phyloP scores from a whole-genome alignment of 768 basidiomycete genomes.

The Gloeostereum incarnatum region DNA sequence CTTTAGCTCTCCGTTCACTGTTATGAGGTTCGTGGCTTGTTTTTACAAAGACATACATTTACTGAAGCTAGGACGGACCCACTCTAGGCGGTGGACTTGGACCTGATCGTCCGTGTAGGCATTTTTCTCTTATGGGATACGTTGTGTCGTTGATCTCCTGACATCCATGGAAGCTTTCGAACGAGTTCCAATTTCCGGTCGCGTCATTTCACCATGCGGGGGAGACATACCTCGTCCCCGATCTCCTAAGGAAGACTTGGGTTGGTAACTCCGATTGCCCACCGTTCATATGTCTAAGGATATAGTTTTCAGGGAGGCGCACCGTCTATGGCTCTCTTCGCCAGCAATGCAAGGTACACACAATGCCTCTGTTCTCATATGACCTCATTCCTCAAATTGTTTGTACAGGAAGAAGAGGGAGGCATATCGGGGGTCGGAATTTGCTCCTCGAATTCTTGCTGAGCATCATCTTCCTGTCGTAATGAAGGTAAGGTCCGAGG shows the following conservation, averaged over 20 bases:
- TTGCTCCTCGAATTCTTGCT: slow-evolving; percentile 61
- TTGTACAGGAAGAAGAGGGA: slow-evolving; percentile 58
- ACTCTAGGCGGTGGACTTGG: no score
- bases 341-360: slow-evolving; percentile 32
- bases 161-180: no score
- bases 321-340: slow-evolving; percentile 71
- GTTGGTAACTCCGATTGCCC: slow-evolving; percentile 19
- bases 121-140: no score
- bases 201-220: slow-evolving; percentile 75
- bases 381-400: background rate
- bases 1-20: slow-evolving; percentile 47
- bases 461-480: slow-evolving; percentile 62
- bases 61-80: background rate
- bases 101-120: no score
- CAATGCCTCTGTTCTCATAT: background rate
- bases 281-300: background rate
- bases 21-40: slow-evolving; percentile 24
- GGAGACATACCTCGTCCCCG: slow-evolving; percentile 82
- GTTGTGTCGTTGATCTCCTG: no score
- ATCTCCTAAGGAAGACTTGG: slow-evolving; percentile 62
- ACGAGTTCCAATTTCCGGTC: slow-evolving; percentile 65
- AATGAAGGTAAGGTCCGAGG: slow-evolving; percentile 58
- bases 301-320: slow-evolving; percentile 31
- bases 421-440: slow-evolving; percentile 71
- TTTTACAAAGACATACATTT: background rate